A percentile compares a stretch with the other conserved stretches of the same genome.
Conservation (phyloP, 768 basidiomycete genomes). For the Lactarius vividus region DNA sequence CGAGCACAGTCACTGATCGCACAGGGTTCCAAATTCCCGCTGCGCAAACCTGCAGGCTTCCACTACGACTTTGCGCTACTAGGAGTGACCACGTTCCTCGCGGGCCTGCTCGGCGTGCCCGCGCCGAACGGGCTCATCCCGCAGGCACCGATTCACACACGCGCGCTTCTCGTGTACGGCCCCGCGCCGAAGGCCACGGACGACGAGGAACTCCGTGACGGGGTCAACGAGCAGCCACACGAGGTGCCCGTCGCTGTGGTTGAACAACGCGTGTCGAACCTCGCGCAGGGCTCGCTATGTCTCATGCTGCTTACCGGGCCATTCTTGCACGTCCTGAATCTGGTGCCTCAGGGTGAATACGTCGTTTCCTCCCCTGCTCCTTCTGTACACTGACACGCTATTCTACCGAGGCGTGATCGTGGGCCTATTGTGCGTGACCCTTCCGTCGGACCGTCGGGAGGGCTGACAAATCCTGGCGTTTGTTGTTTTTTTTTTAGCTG, state of each 20-base stretch:
- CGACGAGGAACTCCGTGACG: constrained; percentile 38
- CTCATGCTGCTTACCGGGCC: constrained; percentile 80
- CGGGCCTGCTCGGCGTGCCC: constrained; percentile 81
- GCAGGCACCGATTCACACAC: constrained; percentile 91
- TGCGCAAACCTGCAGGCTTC: constrained; percentile 87
- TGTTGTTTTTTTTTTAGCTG: constrained; percentile 46
- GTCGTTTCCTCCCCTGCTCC: constrained; percentile 34
- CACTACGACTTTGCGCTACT: constrained; percentile 90
- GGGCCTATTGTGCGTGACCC: constrained; percentile 69
- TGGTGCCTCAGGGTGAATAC: constrained; percentile 61
- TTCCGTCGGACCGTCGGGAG: background rate
- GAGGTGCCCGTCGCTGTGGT: constrained; percentile 74
- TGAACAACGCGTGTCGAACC: constrained; percentile 90
- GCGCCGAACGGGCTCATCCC: constrained; percentile 85
- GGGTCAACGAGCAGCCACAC: constrained; percentile 25
- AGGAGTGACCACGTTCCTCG: constrained; percentile 85
- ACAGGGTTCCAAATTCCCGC: constrained; percentile 83
- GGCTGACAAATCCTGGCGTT: background rate
- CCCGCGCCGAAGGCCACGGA: constrained; percentile 34
- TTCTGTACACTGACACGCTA: background rate
- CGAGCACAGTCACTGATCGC: constrained; percentile 77
- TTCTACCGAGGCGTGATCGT: constrained; percentile 60
- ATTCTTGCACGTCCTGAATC: constrained; percentile 71
- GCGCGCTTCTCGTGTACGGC: constrained; percentile 72
- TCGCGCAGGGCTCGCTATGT: constrained; percentile 77